Evolutionary conservation across 2,329 filamentous ascomycete genomes (phyloP), one percentile per base, ranked within the genome.

Genomic region (Calonectria crousiana): DNA sequence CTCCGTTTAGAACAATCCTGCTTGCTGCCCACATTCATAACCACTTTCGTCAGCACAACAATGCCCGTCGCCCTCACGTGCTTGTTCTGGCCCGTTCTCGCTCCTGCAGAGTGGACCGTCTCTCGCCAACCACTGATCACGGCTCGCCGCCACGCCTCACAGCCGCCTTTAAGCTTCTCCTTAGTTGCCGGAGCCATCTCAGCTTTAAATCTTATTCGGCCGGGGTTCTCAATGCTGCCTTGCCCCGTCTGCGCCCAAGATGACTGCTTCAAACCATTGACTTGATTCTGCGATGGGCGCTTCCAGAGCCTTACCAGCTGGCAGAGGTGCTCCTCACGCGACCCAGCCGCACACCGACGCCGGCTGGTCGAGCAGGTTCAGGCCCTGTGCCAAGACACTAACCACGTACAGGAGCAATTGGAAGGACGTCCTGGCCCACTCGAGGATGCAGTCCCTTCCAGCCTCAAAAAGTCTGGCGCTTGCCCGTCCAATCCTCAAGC

Each of bases 121-220:
- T 32, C 28, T 49, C 52, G 26, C 67, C 36, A 26, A 32, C 52
- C 47, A 34, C 32, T 34, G 51, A 49, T 26, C 36, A 67, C 14
- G 44, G 28, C 64, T 53, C 30, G 32, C 53, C 52, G 11, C 34
- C 41, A 60, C 38, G 20, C 30, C 18, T 66, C n/a, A 32, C 38
- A n/a, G 62, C 38, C 41, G 28, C 49, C 26, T 52, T 71, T 72
- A 72, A 62, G 51, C 62, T 52, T 60, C 44, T 67, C 52, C 20
- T 23, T 67, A 71, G 62, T 38, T 32, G 23, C 30, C 62, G 52
- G 53, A 53, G 23, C 52, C 51, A 41, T 28, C 32, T 52, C 52
- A 32, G 52, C 44, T 53, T 36, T 47, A 60, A 56, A 51, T 44
- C 64, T 60, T 60, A 68, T 41, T 41, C 53, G n/a, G 34, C 36